Evolutionary conservation across 2,329 filamentous ascomycete genomes (phyloP).

Genomic region (Talaromyces sp.): DNA sequence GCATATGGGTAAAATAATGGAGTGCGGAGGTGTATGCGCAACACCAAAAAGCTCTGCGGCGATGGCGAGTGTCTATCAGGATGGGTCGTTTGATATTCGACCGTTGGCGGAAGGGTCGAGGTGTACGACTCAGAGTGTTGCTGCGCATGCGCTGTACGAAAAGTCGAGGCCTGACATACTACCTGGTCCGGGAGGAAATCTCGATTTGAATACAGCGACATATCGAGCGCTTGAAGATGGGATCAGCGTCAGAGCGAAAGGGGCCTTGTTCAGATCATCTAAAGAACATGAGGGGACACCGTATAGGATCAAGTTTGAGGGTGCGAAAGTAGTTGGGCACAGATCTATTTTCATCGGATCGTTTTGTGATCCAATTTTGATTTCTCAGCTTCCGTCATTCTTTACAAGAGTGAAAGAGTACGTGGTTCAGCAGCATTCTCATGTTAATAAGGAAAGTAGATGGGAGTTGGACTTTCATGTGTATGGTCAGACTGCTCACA

Average conservation of each 20-base stretch:
- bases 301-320: constrained; percentile 12
- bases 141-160: constrained; percentile 54
- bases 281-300: not conserved
- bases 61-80: constrained; percentile 42
- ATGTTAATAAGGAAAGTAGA: not conserved
- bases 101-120: constrained; percentile 38
- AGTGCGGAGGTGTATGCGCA: constrained; percentile 49
- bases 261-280: constrained; percentile 16
- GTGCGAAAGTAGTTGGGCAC: not conserved
- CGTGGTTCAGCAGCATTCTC: not conserved
- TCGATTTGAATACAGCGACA: constrained; percentile 39
- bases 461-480: not conserved
- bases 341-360: constrained; percentile 6
- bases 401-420: not conserved
- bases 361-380: constrained; percentile 11
- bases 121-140: constrained; percentile 50
- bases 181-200: constrained; percentile 45
- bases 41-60: constrained; percentile 45
- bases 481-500: not conserved
- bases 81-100: constrained; percentile 45
- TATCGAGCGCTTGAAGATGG: constrained; percentile 43
- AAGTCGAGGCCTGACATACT: constrained; percentile 52
- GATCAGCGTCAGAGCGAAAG: constrained; percentile 38
- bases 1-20: constrained; percentile 56
- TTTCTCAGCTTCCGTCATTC: not conserved